Percentiles rank a stretch among this genome's conserved stretches.
These are phyloP conservation scores for Paxillus rubicundulus DNA, from an alignment of 768 basidiomycete genomes.

Conservation along the genomic window DNA sequence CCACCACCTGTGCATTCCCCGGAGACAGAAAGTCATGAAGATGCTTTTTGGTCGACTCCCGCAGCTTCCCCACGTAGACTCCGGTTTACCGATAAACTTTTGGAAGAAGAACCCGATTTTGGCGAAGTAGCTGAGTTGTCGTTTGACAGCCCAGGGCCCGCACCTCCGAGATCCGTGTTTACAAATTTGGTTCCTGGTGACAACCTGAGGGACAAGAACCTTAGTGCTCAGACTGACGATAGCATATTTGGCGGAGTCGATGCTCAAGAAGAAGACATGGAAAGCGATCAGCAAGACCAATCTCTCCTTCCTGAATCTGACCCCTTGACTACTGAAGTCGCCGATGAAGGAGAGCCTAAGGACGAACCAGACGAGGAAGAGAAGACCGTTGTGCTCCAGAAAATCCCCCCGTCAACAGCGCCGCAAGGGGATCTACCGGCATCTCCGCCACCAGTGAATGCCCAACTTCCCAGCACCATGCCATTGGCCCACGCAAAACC, in stretches of 20 bases:
- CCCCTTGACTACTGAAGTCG: neutral
- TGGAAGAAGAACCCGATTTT: slow-evolving; percentile 63
- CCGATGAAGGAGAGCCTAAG: slow-evolving; percentile 3
- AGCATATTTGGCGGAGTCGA: slow-evolving; percentile 9
- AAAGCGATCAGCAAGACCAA: slow-evolving; percentile 11
- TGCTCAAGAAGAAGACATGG: neutral
- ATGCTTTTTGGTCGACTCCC: slow-evolving; percentile 64
- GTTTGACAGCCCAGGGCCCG: slow-evolving; percentile 45
- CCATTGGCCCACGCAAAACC: slow-evolving; percentile 1
- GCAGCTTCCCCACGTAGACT: slow-evolving; percentile 51
- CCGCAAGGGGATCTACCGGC: neutral
- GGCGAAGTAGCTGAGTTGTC: slow-evolving; percentile 45
- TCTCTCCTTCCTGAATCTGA: slow-evolving; percentile 9
- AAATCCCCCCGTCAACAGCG: neutral
- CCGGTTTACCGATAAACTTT: slow-evolving; percentile 59
- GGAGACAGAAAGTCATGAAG: slow-evolving; percentile 43
- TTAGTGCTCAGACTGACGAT: slow-evolving; percentile 1
- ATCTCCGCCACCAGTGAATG: neutral
- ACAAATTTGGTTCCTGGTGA: slow-evolving; percentile 18
- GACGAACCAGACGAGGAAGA: slow-evolving; percentile 28
- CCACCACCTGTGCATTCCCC: slow-evolving; percentile 17
- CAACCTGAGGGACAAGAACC: slow-evolving; percentile 7
- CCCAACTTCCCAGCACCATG: slow-evolving; percentile 2
- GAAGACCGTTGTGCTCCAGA: slow-evolving; percentile 31
- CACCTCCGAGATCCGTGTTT: slow-evolving; percentile 30